Percentiles rank a stretch among this genome's conserved stretches.
Conservation (phyloP, 2,329 filamentous ascomycete genomes). For the Arthrobotrys entomopaga region DNA sequence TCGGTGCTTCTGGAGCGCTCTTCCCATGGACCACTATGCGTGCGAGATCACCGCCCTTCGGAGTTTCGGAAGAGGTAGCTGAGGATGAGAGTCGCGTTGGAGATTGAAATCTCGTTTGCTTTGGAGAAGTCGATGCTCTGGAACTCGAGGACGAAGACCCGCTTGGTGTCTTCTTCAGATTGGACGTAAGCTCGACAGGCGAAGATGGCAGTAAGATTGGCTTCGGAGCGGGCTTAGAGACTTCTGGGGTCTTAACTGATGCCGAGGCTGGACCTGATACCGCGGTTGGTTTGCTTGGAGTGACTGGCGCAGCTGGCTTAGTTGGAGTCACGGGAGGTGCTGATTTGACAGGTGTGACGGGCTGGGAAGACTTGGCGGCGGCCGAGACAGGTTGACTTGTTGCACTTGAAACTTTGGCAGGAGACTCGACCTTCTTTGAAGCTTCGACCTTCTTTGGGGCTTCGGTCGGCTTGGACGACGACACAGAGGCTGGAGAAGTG, state of each 20-base stretch:
- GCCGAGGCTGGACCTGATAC: not conserved
- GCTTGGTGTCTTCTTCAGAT: slow-evolving; percentile 43
- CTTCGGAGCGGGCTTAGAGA: slow-evolving; percentile 10
- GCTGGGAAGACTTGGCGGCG: slow-evolving; percentile 8
- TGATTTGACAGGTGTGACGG: slow-evolving; percentile 17
- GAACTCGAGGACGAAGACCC: slow-evolving; percentile 23
- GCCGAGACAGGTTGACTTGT: not conserved
- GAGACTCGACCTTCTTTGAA: not conserved
- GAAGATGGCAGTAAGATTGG: slow-evolving; percentile 13
- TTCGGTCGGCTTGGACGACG: slow-evolving; percentile 6
- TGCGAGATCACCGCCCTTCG: slow-evolving; percentile 21
- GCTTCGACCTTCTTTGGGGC: not conserved
- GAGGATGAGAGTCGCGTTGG: slow-evolving; percentile 24
- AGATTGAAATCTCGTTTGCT: slow-evolving; percentile 51
- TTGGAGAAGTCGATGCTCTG: slow-evolving; percentile 34
- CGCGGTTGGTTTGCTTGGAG: too few relatives aligned
- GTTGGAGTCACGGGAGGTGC: not conserved
- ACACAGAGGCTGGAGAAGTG: not conserved
- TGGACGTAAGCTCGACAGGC: slow-evolving; percentile 45
- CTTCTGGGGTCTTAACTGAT: slow-evolving; percentile 11
- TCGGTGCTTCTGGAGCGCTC: not conserved
- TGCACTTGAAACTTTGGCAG: slow-evolving; percentile 2
- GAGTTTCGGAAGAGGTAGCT: not conserved
- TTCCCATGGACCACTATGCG: slow-evolving; percentile 11
- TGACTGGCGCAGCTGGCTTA: slow-evolving; percentile 2